Evolutionary conservation across 768 basidiomycete species (phyloP).

Genomic region (Exsudoporus frostii): DNA sequence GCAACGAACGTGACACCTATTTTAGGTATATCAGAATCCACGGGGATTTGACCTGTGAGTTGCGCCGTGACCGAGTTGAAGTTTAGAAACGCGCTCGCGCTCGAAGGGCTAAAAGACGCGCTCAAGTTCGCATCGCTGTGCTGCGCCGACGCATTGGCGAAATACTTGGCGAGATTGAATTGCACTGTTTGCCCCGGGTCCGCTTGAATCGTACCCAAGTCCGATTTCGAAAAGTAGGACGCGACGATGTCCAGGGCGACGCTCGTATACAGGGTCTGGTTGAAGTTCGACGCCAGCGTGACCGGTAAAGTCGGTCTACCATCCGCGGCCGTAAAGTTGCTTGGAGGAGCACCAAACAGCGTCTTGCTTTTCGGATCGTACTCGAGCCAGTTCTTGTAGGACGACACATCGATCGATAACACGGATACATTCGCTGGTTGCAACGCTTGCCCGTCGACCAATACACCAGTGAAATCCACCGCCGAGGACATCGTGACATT

Average conservation of each 20-base stretch:
- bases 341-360: conserved; percentile 64
- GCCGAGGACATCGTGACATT: conserved; percentile 49
- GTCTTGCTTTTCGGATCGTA: conserved; percentile 56
- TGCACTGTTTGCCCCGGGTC: conserved; percentile 48
- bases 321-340: conserved; percentile 34
- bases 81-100: conserved; percentile 47
- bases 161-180: conserved; percentile 54
- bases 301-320: conserved; percentile 50
- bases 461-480: conserved; percentile 59
- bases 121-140: conserved; percentile 50
- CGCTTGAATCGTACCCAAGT: conserved; percentile 55
- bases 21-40: conserved; percentile 38
- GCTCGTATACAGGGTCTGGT: conserved; percentile 63
- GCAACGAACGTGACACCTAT: conserved; percentile 62
- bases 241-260: conserved; percentile 65
- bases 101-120: conserved; percentile 51
- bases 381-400: conserved; percentile 53
- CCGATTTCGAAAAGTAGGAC: conserved; percentile 64
- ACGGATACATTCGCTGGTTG: conserved; percentile 53
- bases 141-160: conserved; percentile 45
- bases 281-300: conserved; percentile 57
- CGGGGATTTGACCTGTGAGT: conserved; percentile 58
- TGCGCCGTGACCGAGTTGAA: conserved; percentile 46
- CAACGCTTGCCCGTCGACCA: conserved; percentile 60
- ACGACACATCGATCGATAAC: conserved; percentile 58